These are phyloP conservation scores for Pythium myriotylum DNA, from an alignment of 352 stramenopile species.

Conservation along the genomic window DNA sequence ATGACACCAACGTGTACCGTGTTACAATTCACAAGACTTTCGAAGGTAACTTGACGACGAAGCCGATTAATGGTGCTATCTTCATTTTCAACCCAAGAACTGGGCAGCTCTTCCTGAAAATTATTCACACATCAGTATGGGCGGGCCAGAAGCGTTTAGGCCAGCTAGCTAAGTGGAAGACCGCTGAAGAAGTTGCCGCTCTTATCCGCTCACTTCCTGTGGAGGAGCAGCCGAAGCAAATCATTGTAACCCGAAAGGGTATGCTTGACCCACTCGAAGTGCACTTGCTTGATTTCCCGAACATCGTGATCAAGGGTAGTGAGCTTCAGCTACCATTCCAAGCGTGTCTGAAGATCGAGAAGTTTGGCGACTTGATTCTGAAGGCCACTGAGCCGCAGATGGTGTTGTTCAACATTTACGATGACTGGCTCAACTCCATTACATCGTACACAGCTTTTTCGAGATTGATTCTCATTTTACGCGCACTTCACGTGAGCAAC, in stretches of 20 bases:
- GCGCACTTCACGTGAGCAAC: conserved; percentile 97
- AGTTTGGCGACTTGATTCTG: conserved; percentile 99
- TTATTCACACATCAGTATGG: conserved; percentile 99
- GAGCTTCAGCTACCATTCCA: conserved; percentile 99
- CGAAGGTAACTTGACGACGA: conserved; percentile 99
- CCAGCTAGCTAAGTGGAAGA: conserved; percentile 99
- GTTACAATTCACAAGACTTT: conserved; percentile 99
- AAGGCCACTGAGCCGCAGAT: conserved; percentile 99
- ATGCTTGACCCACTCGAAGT: conserved; percentile 99
- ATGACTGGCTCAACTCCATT: conserved; percentile 99
- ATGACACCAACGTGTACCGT: conserved; percentile 99
- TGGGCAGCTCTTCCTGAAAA: conserved; percentile 99
- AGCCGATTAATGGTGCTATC: conserved; percentile 99
- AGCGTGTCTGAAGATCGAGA: conserved; percentile 99
- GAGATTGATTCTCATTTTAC: conserved; percentile 98
- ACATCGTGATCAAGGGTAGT: conserved; percentile 99
- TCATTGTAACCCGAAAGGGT: conserved; percentile 99
- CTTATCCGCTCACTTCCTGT: conserved; percentile 99
- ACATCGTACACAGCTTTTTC: conserved; percentile 99
- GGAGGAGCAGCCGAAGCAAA: conserved; percentile 99
- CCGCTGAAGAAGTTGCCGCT: conserved; percentile 99
- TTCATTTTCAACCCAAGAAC: conserved; percentile 99
- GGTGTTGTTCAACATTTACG: conserved; percentile 99
- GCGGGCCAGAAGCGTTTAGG: conserved; percentile 99
- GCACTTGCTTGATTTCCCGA: conserved; percentile 99